Percentiles rank a stretch among this genome's conserved stretches.
Evolutionary conservation across 495 filamentous ascomycete species (phyloP).

Genomic region (Trichoderma asperelloides): DNA sequence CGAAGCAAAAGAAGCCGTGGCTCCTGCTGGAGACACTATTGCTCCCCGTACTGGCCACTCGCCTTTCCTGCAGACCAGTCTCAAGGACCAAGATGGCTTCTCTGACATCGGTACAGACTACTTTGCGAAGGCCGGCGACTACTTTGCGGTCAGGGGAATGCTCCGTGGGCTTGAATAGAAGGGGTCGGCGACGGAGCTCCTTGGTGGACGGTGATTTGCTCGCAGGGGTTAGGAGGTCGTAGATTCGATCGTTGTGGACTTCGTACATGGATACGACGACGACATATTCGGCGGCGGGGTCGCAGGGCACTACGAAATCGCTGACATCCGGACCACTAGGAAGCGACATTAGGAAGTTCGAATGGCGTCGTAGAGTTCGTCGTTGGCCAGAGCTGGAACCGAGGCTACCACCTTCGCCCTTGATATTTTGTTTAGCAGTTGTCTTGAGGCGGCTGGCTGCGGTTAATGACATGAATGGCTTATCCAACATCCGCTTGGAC

Average conservation of each 20-base stretch:
- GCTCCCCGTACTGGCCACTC: conserved; percentile 81
- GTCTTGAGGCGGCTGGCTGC: conserved; percentile 29
- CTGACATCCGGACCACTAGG: conserved; percentile 69
- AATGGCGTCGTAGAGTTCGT: conserved; percentile 51
- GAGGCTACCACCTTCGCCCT: conserved; percentile 33
- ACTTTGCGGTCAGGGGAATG: conserved; percentile 77
- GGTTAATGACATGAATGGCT: conserved; percentile 36
- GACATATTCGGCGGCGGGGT: conserved; percentile 71
- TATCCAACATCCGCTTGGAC: conserved; percentile 12
- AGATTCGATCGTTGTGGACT: conserved; percentile 97
- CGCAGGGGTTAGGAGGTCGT: conserved; percentile 69
- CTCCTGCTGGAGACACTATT: conserved; percentile 84
- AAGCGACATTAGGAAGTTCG: conserved; percentile 59
- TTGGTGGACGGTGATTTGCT: conserved; percentile 44
- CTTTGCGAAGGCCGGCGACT: conserved; percentile 83
- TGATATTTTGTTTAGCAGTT: conserved; percentile 28
- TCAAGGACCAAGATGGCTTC: conserved; percentile 90
- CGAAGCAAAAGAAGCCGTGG: conserved; percentile 94
- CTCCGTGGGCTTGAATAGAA: conserved; percentile 86
- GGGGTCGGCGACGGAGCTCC: conserved; percentile 59
- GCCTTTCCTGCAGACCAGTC: conserved; percentile 75
- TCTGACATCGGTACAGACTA: conserved; percentile 74
- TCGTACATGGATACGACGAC: conserved; percentile 96
- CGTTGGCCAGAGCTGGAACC: conserved; percentile 47
- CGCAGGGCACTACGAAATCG: conserved; percentile 56